Evolutionary conservation across 495 filamentous ascomycete genomes (phyloP).

Genomic region (Cladorrhinum samala): DNA sequence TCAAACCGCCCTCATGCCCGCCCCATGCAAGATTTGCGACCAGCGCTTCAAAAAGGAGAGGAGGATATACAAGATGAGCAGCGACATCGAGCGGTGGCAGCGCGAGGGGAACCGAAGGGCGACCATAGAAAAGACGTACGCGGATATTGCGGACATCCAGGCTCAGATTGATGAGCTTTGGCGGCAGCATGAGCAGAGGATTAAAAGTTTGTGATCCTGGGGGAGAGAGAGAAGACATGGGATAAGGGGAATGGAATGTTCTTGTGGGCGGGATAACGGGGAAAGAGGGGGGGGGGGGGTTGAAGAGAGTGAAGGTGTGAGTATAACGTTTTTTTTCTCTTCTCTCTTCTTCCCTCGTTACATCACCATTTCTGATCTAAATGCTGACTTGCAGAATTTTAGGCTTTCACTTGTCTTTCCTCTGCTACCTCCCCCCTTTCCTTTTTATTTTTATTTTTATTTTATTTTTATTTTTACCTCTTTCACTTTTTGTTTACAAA

Average conservation of each 20-base stretch:
- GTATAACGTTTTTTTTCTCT: neutral
- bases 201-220: conserved; percentile 10
- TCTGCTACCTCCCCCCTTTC: neutral
- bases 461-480: conserved; percentile 1
- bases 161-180: conserved; percentile 55
- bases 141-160: conserved; percentile 58
- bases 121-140: conserved; percentile 71
- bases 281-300: too few relatives aligned
- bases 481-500: neutral
- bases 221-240: neutral
- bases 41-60: conserved; percentile 84
- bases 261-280: too few relatives aligned
- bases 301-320: neutral
- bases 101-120: conserved; percentile 65
- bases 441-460: neutral
- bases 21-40: conserved; percentile 79
- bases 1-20: conserved; percentile 52
- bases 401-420: neutral
- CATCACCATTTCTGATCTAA: neutral
- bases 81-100: conserved; percentile 77
- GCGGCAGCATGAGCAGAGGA: conserved; percentile 41
- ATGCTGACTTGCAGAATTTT: neutral
- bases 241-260: too few relatives aligned
- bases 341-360: neutral
- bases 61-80: conserved; percentile 65